phyloP scores from a whole-genome alignment of 768 basidiomycete genomes.

The Cyathus striatus region DNA sequence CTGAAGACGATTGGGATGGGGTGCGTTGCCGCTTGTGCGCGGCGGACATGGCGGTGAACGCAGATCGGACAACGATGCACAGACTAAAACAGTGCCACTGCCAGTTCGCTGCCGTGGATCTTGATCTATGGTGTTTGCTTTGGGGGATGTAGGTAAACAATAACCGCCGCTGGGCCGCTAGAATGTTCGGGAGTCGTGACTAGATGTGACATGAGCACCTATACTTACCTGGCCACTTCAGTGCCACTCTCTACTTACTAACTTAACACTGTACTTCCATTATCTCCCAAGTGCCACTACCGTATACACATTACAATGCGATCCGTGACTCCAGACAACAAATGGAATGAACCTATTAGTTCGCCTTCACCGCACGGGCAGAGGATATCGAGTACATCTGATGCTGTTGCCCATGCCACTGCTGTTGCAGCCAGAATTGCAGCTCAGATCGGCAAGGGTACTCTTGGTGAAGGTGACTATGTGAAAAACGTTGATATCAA shows the following conservation, averaged over 20 bases:
- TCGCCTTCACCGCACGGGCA: slow-evolving; percentile 19
- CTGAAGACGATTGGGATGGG: slow-evolving; percentile 29
- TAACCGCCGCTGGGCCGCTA: too few species aligned
- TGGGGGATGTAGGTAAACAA: neutral
- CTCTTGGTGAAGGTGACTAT: slow-evolving; percentile 64
- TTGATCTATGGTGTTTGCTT: neutral
- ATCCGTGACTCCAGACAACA: slow-evolving; percentile 20
- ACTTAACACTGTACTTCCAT: neutral
- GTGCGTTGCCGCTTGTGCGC: slow-evolving; percentile 28
- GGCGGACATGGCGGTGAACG: neutral
- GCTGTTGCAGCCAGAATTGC: slow-evolving; percentile 90
- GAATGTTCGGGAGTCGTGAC: too few species aligned
- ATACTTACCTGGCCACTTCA: too few species aligned
- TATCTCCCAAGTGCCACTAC: slow-evolving; percentile 15
- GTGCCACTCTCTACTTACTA: too few species aligned
- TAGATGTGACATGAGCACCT: too few species aligned
- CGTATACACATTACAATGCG: neutral
- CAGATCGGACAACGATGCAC: neutral
- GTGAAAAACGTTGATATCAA: slow-evolving; percentile 95
- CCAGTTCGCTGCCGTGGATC: neutral
- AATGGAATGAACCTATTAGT: slow-evolving; percentile 53
- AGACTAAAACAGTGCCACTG: neutral
- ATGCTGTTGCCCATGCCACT: slow-evolving; percentile 55
- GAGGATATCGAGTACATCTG: slow-evolving; percentile 36
- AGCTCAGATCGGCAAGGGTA: slow-evolving; percentile 53